Evolutionary conservation across 495 filamentous ascomycete genomes (phyloP).

Genomic region (Echria macrotheca): DNA sequence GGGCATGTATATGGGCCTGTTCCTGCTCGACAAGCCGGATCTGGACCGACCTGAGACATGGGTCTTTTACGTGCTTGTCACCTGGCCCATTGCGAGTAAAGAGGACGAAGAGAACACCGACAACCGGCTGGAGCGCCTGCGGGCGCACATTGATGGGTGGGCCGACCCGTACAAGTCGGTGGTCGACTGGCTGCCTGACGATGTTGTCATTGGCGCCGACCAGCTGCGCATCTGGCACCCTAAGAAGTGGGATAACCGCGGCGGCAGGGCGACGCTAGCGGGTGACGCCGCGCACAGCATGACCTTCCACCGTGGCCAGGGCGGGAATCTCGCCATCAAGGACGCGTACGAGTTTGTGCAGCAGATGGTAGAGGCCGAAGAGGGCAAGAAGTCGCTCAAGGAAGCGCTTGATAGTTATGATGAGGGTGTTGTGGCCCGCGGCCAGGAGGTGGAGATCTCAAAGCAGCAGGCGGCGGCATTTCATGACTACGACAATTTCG

Average conservation of each 20-base stretch:
- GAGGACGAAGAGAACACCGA: conserved; percentile 10
- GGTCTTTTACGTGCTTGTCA: conserved; percentile 11
- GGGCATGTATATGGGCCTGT: conserved; percentile 12
- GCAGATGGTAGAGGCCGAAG: conserved; percentile 9
- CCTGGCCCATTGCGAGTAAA: conserved; percentile 7
- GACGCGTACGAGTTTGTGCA: conserved; percentile 12
- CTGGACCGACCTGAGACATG: conserved; percentile 7
- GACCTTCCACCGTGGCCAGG: conserved; percentile 11
- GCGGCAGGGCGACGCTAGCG: conserved; percentile 7
- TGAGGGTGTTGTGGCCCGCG: conserved; percentile 6
- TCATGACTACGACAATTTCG: conserved; percentile 14
- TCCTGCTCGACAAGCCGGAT: conserved; percentile 12
- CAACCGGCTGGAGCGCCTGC: conserved; percentile 7
- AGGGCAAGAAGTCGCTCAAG: conserved; percentile 2
- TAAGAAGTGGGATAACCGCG: conserved; percentile 10
- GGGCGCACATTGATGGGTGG: conserved; percentile 11
- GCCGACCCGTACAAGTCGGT: conserved; percentile 15
- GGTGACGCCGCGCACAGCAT: conserved; percentile 12
- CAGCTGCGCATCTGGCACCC: conserved; percentile 14
- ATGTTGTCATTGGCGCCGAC: conserved; percentile 6
- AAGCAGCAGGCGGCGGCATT: conserved; percentile 10
- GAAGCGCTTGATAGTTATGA: conserved; percentile 5
- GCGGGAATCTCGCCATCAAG: conserved; percentile 13
- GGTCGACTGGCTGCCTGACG: conserved; percentile 9
- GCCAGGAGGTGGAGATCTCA: conserved; percentile 11